These are phyloP conservation scores for Solanum virginianum DNA, from an alignment of 257 asterid species.

Conservation along the genomic window DNA sequence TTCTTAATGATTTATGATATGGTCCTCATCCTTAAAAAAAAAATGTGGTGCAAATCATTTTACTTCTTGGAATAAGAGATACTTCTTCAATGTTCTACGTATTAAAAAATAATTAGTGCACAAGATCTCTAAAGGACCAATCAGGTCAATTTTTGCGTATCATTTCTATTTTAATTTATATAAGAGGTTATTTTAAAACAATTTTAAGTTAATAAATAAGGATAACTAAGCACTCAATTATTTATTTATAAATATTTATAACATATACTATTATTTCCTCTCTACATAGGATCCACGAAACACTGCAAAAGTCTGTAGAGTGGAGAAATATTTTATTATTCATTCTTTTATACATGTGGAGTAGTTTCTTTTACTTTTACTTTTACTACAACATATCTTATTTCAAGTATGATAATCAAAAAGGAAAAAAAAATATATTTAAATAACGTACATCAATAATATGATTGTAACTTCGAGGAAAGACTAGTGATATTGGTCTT, in stretches of 20 bases:
- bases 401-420: too few relatives aligned
- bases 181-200: neutral
- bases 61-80: neutral
- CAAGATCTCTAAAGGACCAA: neutral
- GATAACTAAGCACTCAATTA: too few relatives aligned
- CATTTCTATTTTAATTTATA: neutral
- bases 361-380: neutral
- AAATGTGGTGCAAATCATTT: neutral
- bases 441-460: too few relatives aligned
- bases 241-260: too few relatives aligned
- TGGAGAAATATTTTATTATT: neutral
- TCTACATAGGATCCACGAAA: conserved; percentile 36
- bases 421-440: too few relatives aligned
- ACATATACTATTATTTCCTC: neutral
- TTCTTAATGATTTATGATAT: neutral
- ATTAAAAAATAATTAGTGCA: neutral
- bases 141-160: neutral
- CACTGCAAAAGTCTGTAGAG: conserved; percentile 1
- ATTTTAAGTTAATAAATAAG: too few relatives aligned
- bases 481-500: neutral
- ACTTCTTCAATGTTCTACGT: neutral
- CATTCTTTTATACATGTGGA: neutral
- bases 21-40: neutral
- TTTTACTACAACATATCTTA: neutral
- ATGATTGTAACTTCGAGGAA: neutral